Base-by-base conservation (phyloP, 2,329 filamentous ascomycete species). In the Cryphonectria naterciae region DNA sequence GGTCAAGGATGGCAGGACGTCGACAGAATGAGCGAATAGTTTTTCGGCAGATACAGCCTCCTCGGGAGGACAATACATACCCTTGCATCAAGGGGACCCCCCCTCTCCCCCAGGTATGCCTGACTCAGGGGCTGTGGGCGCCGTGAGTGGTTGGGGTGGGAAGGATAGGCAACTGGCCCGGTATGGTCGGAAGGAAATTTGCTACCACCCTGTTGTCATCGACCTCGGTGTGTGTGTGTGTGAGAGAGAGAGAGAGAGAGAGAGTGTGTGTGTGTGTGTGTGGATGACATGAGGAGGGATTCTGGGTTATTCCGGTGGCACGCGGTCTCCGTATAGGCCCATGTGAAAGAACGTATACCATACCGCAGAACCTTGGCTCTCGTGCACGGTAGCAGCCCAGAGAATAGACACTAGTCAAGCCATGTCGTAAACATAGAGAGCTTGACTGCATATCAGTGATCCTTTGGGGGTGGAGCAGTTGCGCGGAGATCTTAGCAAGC, bases 41-140 rank as follows among this genome's bases (percentile, higher is more conserved):
- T 46, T 60, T 32, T 32, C 56, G 41, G 61, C 32, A 58, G 46
- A 43, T 62, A 70, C 54, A 70, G 68, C 71, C 65, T 72, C 37
- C 52, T 72, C 66, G 54, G 69, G 46, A 63, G 64, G 41, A 46
- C 52, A 58, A 58, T n/a, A 68, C 49, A 58, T n/a, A 68, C 60
- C 69, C 65, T 63, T 68, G 61, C 61, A 65, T 2, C 17, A 25
- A 54, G 65, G 17, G 22, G 4, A 1, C 28, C 28, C 28, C 28
- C 43, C 46, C 43, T 19, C 46, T 49, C 46, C 46, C 68, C 60
- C 58, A 62, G 52, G 52, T 49, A 66, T 70, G 62, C 68, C 71
- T 68, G 65, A 52, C 61, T 66, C 65, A 70, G 71, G 71, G 68
- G 68, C 67, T 72, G 71, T 62, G 46, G 15, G 67, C 68, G 49